Conservation (phyloP, 164 flowering plant species). For the Vitis rotundifolia region DNA sequence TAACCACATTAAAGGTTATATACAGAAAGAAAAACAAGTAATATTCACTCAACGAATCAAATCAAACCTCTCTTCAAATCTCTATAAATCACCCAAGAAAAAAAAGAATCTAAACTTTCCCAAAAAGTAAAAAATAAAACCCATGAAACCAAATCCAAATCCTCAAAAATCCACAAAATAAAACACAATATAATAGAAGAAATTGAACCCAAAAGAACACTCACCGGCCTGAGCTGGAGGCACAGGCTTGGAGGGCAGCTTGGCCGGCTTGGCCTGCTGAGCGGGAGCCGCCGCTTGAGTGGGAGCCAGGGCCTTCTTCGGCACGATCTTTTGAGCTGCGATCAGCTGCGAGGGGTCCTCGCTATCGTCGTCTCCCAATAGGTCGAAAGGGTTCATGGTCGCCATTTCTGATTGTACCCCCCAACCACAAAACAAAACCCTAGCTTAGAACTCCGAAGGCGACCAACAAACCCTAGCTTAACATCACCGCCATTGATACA, state of each 20-base stretch:
- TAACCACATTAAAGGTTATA: too few species aligned
- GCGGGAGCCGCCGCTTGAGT: constrained; percentile 20
- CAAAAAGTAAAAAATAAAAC: too few species aligned
- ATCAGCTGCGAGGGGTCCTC: constrained; percentile 71
- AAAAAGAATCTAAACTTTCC: too few species aligned
- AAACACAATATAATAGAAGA: neutral
- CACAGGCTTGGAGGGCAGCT: constrained; percentile 53
- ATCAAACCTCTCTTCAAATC: too few species aligned
- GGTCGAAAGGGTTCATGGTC: constrained; percentile 68
- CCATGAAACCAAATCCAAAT: neutral
- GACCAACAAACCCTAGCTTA: constrained; percentile 18
- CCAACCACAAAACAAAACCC: neutral
- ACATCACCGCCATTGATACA: constrained; percentile 5
- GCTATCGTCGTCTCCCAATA: constrained; percentile 70
- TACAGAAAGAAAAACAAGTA: too few species aligned
- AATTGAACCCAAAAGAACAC: neutral
- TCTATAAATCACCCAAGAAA: too few species aligned
- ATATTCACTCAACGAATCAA: too few species aligned
- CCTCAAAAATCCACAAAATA: neutral
- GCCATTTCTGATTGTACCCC: constrained; percentile 41
- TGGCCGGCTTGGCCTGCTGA: constrained; percentile 28
- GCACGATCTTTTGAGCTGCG: constrained; percentile 37
- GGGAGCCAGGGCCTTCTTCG: constrained; percentile 39
- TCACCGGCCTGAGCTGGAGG: constrained; percentile 65
- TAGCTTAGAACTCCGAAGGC: constrained; percentile 5